A percentile compares a stretch with the other conserved stretches of the same genome.
phyloP scores from a whole-genome alignment of 2,329 filamentous ascomycete species.

The Pseudogymnoascus sp. region DNA sequence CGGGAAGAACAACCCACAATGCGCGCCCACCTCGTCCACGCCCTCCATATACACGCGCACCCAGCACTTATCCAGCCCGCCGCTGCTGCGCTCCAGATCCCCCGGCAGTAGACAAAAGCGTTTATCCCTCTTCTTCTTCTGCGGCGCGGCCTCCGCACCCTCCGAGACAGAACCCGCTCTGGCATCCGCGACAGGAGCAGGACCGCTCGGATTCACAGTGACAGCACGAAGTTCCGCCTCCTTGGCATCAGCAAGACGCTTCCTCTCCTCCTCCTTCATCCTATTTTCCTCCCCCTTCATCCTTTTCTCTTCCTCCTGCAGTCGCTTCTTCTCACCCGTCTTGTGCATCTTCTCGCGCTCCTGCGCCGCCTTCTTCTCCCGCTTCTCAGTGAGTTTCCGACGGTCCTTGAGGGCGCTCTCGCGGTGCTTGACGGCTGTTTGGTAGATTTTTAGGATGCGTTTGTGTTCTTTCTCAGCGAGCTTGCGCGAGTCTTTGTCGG shows the following conservation, averaged over 20 bases:
- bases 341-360: slow-evolving; percentile 32
- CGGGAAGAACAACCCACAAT: slow-evolving; percentile 71
- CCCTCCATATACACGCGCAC: slow-evolving; percentile 70
- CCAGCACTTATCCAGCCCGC: slow-evolving; percentile 62
- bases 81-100: slow-evolving; percentile 38
- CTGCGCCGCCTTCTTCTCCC: slow-evolving; percentile 33
- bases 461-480: slow-evolving; percentile 61
- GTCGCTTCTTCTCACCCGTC: slow-evolving; percentile 23
- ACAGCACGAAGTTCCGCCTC: not conserved
- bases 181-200: not conserved
- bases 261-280: too few species aligned
- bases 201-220: not conserved
- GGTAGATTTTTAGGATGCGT: slow-evolving; percentile 53
- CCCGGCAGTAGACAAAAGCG: slow-evolving; percentile 74
- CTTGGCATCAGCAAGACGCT: not conserved
- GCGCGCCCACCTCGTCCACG: slow-evolving; percentile 77
- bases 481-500: slow-evolving; percentile 57
- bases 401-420: slow-evolving; percentile 55
- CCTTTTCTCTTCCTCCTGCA: slow-evolving; percentile 24
- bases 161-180: not conserved
- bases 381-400: slow-evolving; percentile 49
- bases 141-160: not conserved
- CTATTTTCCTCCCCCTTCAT: slow-evolving; percentile 25
- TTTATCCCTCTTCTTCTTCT: slow-evolving; percentile 29
- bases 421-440: slow-evolving; percentile 57